phyloP scores from a whole-genome alignment of 129 eudicot species.

The Escallonia rubra region DNA sequence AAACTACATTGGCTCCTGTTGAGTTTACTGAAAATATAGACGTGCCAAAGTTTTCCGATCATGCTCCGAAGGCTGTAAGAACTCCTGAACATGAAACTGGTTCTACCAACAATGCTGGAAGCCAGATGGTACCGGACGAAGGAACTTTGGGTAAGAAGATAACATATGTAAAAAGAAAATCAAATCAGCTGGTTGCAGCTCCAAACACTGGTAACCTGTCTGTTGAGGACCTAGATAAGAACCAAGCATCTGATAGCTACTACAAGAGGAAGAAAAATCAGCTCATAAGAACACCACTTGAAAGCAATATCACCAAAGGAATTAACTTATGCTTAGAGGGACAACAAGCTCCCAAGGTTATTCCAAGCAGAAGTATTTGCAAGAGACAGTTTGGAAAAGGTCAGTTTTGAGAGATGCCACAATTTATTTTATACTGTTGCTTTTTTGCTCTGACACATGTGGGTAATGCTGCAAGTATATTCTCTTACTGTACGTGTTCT shows the following conservation, averaged over 20 bases:
- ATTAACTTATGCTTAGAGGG: conserved; percentile 16
- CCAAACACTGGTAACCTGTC: conserved; percentile 31
- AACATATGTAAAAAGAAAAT: conserved; percentile 61
- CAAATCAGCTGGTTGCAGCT: conserved; percentile 88
- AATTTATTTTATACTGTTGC: neutral
- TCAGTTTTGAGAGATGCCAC: conserved; percentile 7
- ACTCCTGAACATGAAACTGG: conserved; percentile 30
- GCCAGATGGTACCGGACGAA: conserved; percentile 39
- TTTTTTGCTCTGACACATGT: neutral
- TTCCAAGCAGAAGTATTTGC: conserved; percentile 23
- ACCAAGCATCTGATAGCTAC: conserved; percentile 54
- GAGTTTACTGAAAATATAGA: conserved; percentile 14
- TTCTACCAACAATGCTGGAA: conserved; percentile 25
- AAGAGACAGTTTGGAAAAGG: conserved; percentile 52
- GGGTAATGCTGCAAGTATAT: too few relatives aligned
- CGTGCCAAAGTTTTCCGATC: conserved; percentile 21
- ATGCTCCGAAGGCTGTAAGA: conserved; percentile 14
- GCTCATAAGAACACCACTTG: conserved; percentile 55
- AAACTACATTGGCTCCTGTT: conserved; percentile 17
- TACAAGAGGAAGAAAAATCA: conserved; percentile 79
- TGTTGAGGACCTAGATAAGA: conserved; percentile 36
- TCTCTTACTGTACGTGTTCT: too few relatives aligned
- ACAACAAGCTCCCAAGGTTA: conserved; percentile 23
- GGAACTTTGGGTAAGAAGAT: conserved; percentile 44
- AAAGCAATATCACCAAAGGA: conserved; percentile 17